These are phyloP conservation scores for Podila horticola DNA, from an alignment of 192 early-diverging fungal species.

Conservation along the genomic window DNA sequence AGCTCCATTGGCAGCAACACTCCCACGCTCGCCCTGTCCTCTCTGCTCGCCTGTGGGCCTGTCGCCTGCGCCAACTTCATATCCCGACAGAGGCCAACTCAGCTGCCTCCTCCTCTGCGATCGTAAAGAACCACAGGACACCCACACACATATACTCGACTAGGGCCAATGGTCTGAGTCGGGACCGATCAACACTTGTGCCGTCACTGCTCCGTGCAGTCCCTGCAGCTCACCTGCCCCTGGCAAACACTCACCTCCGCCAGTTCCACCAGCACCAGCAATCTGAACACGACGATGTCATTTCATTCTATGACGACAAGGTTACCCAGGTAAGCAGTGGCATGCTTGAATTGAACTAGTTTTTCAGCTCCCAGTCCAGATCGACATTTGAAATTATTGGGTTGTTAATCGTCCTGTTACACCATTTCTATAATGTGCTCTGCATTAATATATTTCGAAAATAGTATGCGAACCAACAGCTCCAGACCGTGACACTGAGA, in stretches of 20 bases:
- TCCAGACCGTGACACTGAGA: constrained; percentile 16
- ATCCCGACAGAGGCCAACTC: no score
- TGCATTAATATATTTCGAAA: no score
- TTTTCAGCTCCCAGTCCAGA: background rate
- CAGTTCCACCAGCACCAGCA: background rate
- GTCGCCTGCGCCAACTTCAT: background rate
- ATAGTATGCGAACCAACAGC: constrained; percentile 21
- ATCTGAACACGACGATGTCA: constrained; percentile 8
- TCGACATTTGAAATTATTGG: no score
- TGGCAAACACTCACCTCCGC: background rate
- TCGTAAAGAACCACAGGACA: no score
- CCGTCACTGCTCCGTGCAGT: background rate
- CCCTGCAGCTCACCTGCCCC: background rate
- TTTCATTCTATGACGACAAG: constrained; percentile 26
- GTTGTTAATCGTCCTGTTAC: no score
- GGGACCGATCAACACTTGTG: background rate
- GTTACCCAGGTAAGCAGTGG: constrained; percentile 12
- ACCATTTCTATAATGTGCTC: no score
- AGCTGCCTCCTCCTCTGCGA: no score
- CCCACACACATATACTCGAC: background rate
- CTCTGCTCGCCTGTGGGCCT: background rate
- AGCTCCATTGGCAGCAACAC: constrained; percentile 2
- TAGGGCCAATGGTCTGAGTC: background rate
- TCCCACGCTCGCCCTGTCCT: constrained; percentile 1
- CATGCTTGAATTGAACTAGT: no score